Percentiles rank a stretch among this genome's conserved stretches.
Evolutionary conservation across 306 rosid genomes (phyloP).

Genomic region (Rubus parviflorus): DNA sequence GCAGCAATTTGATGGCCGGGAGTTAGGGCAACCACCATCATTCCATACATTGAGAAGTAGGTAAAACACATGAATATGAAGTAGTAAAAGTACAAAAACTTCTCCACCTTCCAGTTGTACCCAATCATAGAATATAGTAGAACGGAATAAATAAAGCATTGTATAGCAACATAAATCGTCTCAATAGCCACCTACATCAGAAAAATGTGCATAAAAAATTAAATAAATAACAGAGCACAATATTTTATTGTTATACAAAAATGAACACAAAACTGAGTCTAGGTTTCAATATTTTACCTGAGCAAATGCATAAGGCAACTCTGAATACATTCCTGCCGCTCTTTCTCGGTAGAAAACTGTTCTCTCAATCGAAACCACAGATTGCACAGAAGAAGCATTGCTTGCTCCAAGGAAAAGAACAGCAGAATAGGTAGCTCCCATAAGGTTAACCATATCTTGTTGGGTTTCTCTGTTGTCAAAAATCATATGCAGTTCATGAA

Average conservation of each 20-base stretch:
- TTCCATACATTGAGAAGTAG: conserved; percentile 62
- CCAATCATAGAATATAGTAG: conserved; percentile 66
- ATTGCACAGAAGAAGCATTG: conserved; percentile 48
- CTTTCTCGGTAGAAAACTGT: conserved; percentile 70
- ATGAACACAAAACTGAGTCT: not conserved
- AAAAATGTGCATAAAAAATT: not conserved
- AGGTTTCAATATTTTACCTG: conserved; percentile 37
- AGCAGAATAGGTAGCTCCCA: conserved; percentile 60
- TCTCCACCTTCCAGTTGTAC: conserved; percentile 34
- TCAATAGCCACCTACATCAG: conserved; percentile 58
- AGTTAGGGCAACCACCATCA: conserved; percentile 62
- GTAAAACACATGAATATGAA: conserved; percentile 56
- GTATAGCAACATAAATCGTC: conserved; percentile 51
- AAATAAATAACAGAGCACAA: not conserved
- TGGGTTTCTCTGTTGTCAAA: conserved; percentile 26
- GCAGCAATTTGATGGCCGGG: conserved; percentile 58
- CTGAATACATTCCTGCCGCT: conserved; percentile 73
- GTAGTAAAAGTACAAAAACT: conserved; percentile 61
- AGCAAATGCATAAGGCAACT: conserved; percentile 59
- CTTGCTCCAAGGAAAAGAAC: conserved; percentile 53
- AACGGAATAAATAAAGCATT: conserved; percentile 32
- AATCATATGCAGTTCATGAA: not conserved
- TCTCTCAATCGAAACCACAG: conserved; percentile 53
- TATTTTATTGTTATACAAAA: not conserved
- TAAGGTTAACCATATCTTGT: conserved; percentile 41